Evolutionary conservation across 129 eudicot species (phyloP), one percentile per base, ranked within the genome.

Genomic region (Centella asiatica): DNA sequence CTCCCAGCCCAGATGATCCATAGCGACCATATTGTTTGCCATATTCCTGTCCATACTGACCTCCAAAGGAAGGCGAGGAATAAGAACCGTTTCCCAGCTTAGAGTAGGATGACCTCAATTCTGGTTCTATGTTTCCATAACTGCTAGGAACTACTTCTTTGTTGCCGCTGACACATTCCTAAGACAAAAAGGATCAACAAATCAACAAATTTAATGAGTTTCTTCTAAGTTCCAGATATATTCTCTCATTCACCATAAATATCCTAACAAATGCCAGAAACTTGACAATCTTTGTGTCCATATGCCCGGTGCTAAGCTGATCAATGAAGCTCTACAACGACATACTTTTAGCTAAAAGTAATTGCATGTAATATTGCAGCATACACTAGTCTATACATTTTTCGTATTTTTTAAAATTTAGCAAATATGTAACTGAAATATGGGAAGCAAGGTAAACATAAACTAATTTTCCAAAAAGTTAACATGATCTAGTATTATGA

Each of bases 1-100:
- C 88, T 50, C 93, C 94, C 51, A 75, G 57, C 44, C 90, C 81
- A 14, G 89, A 77, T 13, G 89, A 75, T 65, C 88, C 85, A 54
- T 79, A 81, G 18, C 78, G 84, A 26, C 73, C 81, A 62, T 62
- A 70, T 23, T 65, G 52, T 20, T 65, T 72, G 28, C 67, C 70
- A 34, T 58, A 34, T 11, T 58, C 18, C 12, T 42, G 47, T 6
- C 69, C 72, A 40, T 54, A 58, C 36, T 71, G 85, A 48, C 69
- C 65, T 27, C 74, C 54, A 66, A 53, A 77, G 10, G 90, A 72
- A 28, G 80, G 74, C 28, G 95, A 64, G 4, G 83, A 22, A 58
- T 76, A 88, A 2, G 90, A 67, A 55, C 54, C 39, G 57, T 70
- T 74, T 29, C 84, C 78, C 40, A 82, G 12, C 60, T 82, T 85